Conservation (phyloP, 129 eudicot genomes). For the Tagetes erecta region DNA sequence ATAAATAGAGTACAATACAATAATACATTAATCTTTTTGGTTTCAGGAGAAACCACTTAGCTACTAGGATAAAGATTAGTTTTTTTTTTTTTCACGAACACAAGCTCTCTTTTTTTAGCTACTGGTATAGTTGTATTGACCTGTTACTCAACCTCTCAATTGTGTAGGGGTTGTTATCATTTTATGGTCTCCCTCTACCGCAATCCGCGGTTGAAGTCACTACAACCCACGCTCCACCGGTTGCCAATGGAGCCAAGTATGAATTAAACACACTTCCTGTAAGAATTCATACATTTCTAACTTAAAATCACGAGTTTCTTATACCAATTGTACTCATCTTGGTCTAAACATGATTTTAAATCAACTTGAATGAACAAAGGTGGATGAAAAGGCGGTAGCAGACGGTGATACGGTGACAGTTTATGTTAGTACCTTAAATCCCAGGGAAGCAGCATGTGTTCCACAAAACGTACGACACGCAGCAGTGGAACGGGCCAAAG, state of each 20-base stretch:
- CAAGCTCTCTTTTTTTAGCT: too few relatives aligned
- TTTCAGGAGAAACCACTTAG: too few relatives aligned
- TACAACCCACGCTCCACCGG: constrained; percentile 38
- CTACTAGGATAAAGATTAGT: too few relatives aligned
- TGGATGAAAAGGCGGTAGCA: constrained; percentile 83
- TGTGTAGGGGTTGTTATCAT: constrained; percentile 74
- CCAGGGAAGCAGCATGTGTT: constrained; percentile 75
- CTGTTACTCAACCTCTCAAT: background rate
- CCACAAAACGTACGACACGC: constrained; percentile 71
- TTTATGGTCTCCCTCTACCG: constrained; percentile 79
- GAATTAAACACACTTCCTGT: constrained; percentile 81
- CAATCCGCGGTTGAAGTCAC: constrained; percentile 56
- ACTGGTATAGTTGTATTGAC: background rate
- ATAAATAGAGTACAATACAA: too few relatives aligned
- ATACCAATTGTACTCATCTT: background rate
- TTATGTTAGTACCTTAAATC: constrained; percentile 64
- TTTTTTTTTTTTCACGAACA: too few relatives aligned
- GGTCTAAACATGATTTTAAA: background rate
- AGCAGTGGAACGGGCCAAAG: constrained; percentile 69
- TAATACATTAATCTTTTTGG: too few relatives aligned
- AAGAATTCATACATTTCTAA: constrained; percentile 28
- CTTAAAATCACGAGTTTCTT: background rate
- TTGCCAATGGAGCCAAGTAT: constrained; percentile 62
- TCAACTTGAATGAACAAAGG: constrained; percentile 41
- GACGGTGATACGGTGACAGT: constrained; percentile 96